Base-by-base conservation (phyloP, 805 yeast species). In the Jamesozyma jinghongensis region DNA sequence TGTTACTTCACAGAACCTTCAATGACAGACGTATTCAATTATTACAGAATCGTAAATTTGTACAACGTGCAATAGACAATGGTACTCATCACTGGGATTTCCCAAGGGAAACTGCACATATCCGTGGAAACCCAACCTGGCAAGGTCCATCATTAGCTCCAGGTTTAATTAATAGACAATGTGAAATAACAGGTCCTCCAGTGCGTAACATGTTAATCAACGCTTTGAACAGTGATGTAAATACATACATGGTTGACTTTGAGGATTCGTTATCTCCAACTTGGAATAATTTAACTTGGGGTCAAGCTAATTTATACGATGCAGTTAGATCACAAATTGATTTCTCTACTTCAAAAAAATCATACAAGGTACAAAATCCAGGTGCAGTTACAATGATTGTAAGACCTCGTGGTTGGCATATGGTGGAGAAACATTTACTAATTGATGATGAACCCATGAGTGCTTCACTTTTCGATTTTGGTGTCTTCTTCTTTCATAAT, bases 401-500 rank as follows among this genome's bases (percentile, higher is more conserved):
- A 42, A 75, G 94, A 68, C 94, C 94, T 57, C 74, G 94, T 68
- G 92, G 94, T 38, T 82, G 90, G 88, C 94, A 83, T 61, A 71
- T 83, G 74, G 77, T 69, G 28, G 94, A 83, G 59, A 71, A 73
- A 59, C 94, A 83, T 56, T 68, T 83, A 36, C 54, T 70, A 38
- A 75, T 82, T 43, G 88, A 81, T 57, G 83, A 79, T 43, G 85
- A 79, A 62, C 86, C 88, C 38, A 77, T 83, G 36, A 70, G 81
- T 44, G 92, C 85, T 22, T 84, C 87, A 28, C 70, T 83, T 44
- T 72, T 83, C 59, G 94, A 83, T 66, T 83, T 83, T 58, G 90
- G 86, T 45, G 63, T 83, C 38, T 83, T 76, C 62, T 83, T 83
- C 62, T 83, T 57, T 70, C 84, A 83, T 64, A 83, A 81, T 57